These are phyloP conservation scores for Xylaria sp. DNA, from an alignment of 2,329 filamentous ascomycete species.

Conservation along the genomic window DNA sequence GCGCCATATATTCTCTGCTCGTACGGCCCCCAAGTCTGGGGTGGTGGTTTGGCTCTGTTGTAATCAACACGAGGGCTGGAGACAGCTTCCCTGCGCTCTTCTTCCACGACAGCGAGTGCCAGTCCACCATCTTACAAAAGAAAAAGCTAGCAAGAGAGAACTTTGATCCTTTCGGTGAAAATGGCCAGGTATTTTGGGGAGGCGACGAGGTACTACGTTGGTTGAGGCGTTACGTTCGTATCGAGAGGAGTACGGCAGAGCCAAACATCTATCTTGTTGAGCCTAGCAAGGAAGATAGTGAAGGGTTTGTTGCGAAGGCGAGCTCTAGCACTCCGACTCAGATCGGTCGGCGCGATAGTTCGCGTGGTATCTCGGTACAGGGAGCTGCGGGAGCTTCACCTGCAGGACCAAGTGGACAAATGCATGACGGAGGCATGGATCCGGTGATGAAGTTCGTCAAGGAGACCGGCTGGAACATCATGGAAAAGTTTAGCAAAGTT, in stretches of 20 bases:
- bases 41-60: conserved; percentile 97
- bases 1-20: conserved; percentile 88
- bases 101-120: conserved; percentile 97
- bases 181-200: conserved; percentile 94
- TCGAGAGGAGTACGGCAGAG: conserved; percentile 87
- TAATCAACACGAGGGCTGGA: conserved; percentile 90
- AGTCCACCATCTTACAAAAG: conserved; percentile 93
- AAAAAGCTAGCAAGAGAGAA: conserved; percentile 84
- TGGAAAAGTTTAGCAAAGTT: conserved; percentile 97
- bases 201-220: conserved; percentile 94
- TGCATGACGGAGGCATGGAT: conserved; percentile 81
- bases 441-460: conserved; percentile 93
- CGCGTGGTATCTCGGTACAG: conserved; percentile 47
- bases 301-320: conserved; percentile 78
- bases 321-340: conserved; percentile 59
- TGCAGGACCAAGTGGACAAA: conserved; percentile 53
- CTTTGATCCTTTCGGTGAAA: conserved; percentile 90
- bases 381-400: conserved; percentile 53
- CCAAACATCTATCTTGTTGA: conserved; percentile 92
- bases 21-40: conserved; percentile 92
- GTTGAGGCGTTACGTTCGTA: conserved; percentile 83
- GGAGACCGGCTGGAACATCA: conserved; percentile 93
- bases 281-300: conserved; percentile 83
- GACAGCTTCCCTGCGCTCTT: conserved; percentile 96
- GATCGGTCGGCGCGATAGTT: conserved; percentile 56